Conservation (phyloP, 2,329 filamentous ascomycete species). For the Trichoderma afroharzianum region DNA sequence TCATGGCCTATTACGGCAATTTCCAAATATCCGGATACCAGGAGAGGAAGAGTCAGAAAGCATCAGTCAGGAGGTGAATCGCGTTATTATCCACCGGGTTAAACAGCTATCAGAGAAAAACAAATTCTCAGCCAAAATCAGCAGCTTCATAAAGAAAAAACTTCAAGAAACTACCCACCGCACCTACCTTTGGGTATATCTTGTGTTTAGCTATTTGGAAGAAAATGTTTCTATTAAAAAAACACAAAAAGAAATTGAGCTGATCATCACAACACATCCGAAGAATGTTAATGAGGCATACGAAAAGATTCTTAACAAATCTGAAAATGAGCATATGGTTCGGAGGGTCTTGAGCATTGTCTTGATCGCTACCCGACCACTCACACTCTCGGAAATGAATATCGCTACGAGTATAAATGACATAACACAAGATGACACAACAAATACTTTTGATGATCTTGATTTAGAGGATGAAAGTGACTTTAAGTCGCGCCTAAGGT, state of each 20-base stretch:
- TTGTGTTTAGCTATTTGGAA: not conserved
- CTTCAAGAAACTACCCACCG: not conserved
- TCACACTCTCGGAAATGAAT: not conserved
- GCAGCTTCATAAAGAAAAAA: not conserved
- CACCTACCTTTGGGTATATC: not conserved
- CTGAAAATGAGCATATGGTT: not conserved
- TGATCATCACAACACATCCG: rapidly evolving
- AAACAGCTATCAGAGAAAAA: not conserved
- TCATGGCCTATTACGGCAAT: rapidly evolving
- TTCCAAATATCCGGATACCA: not conserved
- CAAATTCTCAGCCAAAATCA: rapidly evolving
- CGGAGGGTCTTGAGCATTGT: not conserved
- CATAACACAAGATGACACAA: not conserved
- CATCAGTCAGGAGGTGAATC: not conserved
- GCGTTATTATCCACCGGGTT: not conserved
- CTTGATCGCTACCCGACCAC: not conserved
- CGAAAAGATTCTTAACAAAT: not conserved
- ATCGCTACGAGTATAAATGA: not conserved
- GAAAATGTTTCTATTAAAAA: not conserved
- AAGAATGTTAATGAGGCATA: not conserved
- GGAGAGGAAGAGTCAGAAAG: not conserved
- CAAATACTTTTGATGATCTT: not conserved
- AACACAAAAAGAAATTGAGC: not conserved
- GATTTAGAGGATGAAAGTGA: not conserved
- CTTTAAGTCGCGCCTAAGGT: not conserved